These are phyloP conservation scores for Pharnaceum exiguum DNA, from an alignment of 148 eudicot species.

Conservation along the genomic window DNA sequence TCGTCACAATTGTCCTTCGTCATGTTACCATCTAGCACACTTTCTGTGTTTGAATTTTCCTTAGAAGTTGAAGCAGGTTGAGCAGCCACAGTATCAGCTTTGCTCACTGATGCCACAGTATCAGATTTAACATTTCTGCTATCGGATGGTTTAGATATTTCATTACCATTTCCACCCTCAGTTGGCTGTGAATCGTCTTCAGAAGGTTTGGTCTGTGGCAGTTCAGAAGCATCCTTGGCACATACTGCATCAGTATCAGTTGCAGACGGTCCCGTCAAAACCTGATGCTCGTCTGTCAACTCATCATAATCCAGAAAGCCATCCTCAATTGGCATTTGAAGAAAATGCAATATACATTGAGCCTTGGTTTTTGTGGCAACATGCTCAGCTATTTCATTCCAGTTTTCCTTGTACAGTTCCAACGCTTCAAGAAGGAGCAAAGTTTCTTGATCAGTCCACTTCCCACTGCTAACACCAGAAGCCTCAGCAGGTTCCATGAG, in stretches of 20 bases:
- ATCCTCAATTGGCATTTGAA: slow-evolving; percentile 98
- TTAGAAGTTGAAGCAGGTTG: slow-evolving; percentile 33
- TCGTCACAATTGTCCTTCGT: slow-evolving; percentile 34
- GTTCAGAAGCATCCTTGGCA: slow-evolving; percentile 41
- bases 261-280: slow-evolving; percentile 34
- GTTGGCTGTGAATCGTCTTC: slow-evolving; percentile 18
- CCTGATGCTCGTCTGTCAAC: slow-evolving; percentile 25
- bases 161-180: slow-evolving; percentile 20
- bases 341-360: slow-evolving; percentile 93
- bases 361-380: slow-evolving; percentile 98
- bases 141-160: slow-evolving; percentile 39
- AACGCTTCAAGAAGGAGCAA: slow-evolving; percentile 94
- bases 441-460: slow-evolving; percentile 99
- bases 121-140: slow-evolving; percentile 26
- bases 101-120: slow-evolving; percentile 27
- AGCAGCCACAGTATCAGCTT: slow-evolving; percentile 26
- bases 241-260: slow-evolving; percentile 29
- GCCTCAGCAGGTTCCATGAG: slow-evolving; percentile 96
- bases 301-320: slow-evolving; percentile 52
- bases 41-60: slow-evolving; percentile 38
- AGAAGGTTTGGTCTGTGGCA: slow-evolving; percentile 22
- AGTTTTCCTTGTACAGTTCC: slow-evolving; percentile 87
- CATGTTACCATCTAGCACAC: slow-evolving; percentile 22
- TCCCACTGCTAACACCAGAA: slow-evolving; percentile 87
- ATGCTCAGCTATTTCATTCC: slow-evolving; percentile 99